Percentiles rank a stretch among this genome's conserved stretches.
phyloP scores from a whole-genome alignment of 225 moss, liverwort and hornwort species.

The Pleurozium schreberi region DNA sequence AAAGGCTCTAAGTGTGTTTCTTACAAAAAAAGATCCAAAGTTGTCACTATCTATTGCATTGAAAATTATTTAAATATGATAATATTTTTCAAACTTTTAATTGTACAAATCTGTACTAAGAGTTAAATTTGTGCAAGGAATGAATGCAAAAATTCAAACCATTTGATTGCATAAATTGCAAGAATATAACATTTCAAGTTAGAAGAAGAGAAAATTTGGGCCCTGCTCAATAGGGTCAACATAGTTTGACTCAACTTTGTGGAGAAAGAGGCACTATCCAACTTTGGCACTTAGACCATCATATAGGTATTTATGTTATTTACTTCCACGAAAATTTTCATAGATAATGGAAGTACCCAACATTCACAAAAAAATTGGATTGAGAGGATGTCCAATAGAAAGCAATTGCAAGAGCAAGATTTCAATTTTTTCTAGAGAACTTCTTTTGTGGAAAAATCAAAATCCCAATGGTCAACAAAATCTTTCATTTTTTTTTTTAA shows the following conservation, averaged over 20 bases:
- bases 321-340: not conserved
- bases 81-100: not conserved
- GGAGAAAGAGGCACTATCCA: not conserved
- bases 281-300: not conserved
- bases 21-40: not conserved
- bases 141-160: not conserved
- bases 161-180: not conserved
- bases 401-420: not conserved
- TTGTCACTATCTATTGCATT: not conserved
- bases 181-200: not conserved
- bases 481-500: fast-evolving
- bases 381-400: not conserved
- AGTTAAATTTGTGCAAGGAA: no score
- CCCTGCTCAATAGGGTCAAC: fast-evolving
- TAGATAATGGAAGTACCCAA: not conserved
- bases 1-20: fast-evolving
- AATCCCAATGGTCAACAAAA: fast-evolving
- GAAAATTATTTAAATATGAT: not conserved
- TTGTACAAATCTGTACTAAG: fast-evolving
- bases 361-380: not conserved
- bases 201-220: not conserved
- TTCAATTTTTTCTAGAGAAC: not conserved
- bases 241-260: not conserved
- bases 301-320: fast-evolving
- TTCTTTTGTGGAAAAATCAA: not conserved